Evolutionary conservation across 352 stramenopile genomes (phyloP), one percentile per base, ranked within the genome.

Genomic region (Globisporangium parvum): DNA sequence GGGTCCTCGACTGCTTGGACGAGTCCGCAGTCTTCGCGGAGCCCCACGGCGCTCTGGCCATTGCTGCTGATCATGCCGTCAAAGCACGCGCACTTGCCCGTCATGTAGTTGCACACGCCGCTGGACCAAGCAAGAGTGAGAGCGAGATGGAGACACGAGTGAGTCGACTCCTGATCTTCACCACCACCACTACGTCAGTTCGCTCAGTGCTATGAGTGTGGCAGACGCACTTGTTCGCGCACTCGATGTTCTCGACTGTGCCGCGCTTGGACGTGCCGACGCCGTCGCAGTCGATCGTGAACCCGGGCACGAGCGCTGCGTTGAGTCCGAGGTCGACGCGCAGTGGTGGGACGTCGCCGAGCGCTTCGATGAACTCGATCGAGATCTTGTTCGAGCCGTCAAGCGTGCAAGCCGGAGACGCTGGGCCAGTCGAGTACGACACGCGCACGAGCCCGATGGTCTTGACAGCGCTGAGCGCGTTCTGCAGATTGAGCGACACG

Each of bases 41-140:
- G 62, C 0, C 82, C 82, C 15, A 85, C 40, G 14, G 54, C 57
- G 23, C 67, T 76, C 31, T 65, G 56, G 3, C 76, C 73, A 60
- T 89, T 64, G 60, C 82, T 91, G 40, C 59, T 85, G 21, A 69
- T 76, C 74, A 90, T 87, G 28, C 79, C 82, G n/a, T 73, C 55
- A 57, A 91, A 91, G 63, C 82, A 93, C 28, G 51, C 28, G 57
- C 80, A 93, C 6, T 44, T 55, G 0, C 82, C 82, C 6, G 59
- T 74, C 14, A 31, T 56, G 51, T 80, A 83, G 55, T 83, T 70
- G 64, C 81, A 92, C 18, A 88, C 26, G 2, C 81, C 81, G 48
- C 76, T 87, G 47, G 8, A 6, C 5, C 31, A 37, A 37, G 31
- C 31, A 37, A 10, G 3, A 42, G n/a, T n/a, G n/a, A n/a, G n/a